phyloP scores from a whole-genome alignment of 2,329 filamentous ascomycete genomes.

The Chrysoporthe puriensis region DNA sequence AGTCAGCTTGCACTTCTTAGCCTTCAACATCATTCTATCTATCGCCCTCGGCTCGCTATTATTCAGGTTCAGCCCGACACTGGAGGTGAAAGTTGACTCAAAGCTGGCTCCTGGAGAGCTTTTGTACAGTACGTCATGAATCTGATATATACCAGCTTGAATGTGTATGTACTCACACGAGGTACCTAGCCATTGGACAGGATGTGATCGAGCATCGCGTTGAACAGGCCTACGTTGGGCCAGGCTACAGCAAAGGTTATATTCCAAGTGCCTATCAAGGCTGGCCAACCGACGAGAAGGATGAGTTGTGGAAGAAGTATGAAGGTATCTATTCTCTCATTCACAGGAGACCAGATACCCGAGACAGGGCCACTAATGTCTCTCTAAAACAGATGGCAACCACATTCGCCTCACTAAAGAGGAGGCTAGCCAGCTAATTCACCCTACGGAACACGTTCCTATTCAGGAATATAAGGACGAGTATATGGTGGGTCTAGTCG shows the following conservation, averaged over 20 bases:
- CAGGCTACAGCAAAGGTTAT: slow-evolving; percentile 10
- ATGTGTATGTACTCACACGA: not conserved
- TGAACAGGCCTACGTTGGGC: slow-evolving; percentile 17
- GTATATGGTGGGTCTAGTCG: slow-evolving; percentile 16
- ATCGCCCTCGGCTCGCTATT: slow-evolving; percentile 12
- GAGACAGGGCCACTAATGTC: slow-evolving; percentile 26
- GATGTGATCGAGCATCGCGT: slow-evolving; percentile 15
- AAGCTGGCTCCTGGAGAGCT: slow-evolving; percentile 12
- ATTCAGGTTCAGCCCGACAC: slow-evolving; percentile 1
- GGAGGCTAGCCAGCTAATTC: slow-evolving; percentile 3
- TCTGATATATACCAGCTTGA: not conserved
- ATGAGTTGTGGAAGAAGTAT: slow-evolving; percentile 19
- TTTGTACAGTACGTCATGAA: slow-evolving; percentile 11
- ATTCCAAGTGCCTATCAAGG: slow-evolving; percentile 18
- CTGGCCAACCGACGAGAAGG: slow-evolving; percentile 19
- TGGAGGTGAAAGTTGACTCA: not conserved
- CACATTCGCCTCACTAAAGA: slow-evolving; percentile 16
- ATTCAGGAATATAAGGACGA: slow-evolving; percentile 18
- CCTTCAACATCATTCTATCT: slow-evolving; percentile 7
- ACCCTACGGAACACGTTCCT: slow-evolving; percentile 17
- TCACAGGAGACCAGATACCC: not conserved
- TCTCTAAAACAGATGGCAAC: slow-evolving; percentile 4
- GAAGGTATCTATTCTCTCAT: slow-evolving; percentile 9
- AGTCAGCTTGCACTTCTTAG: slow-evolving; percentile 16
- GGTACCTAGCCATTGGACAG: slow-evolving; percentile 13